Evolutionary conservation across 345 rosid species (phyloP).

Genomic region (Eutrema yunnanense): DNA sequence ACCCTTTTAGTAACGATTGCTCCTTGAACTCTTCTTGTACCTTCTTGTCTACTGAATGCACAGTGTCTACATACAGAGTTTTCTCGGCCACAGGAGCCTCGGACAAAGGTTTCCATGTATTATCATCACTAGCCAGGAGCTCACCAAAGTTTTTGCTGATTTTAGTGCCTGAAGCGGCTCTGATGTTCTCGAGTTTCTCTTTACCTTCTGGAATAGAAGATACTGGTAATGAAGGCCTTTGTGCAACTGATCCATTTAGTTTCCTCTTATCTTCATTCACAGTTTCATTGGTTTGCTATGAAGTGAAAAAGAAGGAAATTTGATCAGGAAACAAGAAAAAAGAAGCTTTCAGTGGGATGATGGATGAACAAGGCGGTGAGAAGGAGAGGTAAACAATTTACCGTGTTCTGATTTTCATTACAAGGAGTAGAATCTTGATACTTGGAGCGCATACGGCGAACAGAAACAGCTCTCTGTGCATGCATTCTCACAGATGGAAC

Average conservation of each 20-base stretch:
- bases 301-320: background rate
- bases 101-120: constrained; percentile 35
- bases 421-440: constrained; percentile 31
- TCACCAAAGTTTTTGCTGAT: constrained; percentile 35
- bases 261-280: constrained; percentile 26
- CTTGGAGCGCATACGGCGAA: constrained; percentile 35
- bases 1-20: background rate
- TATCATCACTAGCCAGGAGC: constrained; percentile 50
- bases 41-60: constrained; percentile 32
- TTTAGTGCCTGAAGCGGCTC: constrained; percentile 18
- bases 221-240: background rate
- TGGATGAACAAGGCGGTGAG: background rate
- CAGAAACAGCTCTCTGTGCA: constrained; percentile 34
- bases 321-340: background rate
- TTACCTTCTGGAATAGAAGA: background rate
- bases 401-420: constrained; percentile 40
- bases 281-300: constrained; percentile 30
- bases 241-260: constrained; percentile 29
- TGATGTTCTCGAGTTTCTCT: constrained; percentile 22
- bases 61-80: constrained; percentile 69
- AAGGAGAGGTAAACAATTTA: constrained; percentile 11
- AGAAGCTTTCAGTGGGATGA: background rate
- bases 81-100: constrained; percentile 51
- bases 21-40: constrained; percentile 27
- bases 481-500: constrained; percentile 51